A percentile compares a stretch with the other conserved stretches of the same genome.
phyloP scores from a whole-genome alignment of 1,139 yeast genomes.

The Yamadazyma atmosphaerica region DNA sequence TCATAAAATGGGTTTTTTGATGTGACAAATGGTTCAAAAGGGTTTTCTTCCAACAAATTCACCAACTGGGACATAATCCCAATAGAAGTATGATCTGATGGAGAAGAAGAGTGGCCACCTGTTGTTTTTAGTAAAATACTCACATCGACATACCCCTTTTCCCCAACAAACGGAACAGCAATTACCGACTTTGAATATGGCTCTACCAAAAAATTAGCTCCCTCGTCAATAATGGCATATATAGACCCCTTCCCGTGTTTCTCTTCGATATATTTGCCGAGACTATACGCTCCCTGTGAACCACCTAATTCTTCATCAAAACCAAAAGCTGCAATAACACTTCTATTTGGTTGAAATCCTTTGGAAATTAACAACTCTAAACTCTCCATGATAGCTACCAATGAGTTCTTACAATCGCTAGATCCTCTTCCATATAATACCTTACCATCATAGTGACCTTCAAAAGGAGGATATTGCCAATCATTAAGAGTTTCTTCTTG shows the following conservation, averaged over 20 bases:
- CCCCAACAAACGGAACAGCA: slow-evolving; percentile 53
- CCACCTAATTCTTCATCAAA: slow-evolving; percentile 47
- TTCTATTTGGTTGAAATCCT: slow-evolving; percentile 37
- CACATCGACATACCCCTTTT: slow-evolving; percentile 40
- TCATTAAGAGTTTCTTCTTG: slow-evolving; percentile 31
- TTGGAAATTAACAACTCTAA: slow-evolving; percentile 31
- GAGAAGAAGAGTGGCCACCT: slow-evolving; percentile 49
- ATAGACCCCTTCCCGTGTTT: slow-evolving; percentile 38
- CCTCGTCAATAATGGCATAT: slow-evolving; percentile 43
- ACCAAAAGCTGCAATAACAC: slow-evolving; percentile 44
- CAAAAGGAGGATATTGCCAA: slow-evolving; percentile 42
- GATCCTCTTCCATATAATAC: slow-evolving; percentile 42
- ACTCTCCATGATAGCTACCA: slow-evolving; percentile 37
- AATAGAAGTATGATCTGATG: slow-evolving; percentile 45
- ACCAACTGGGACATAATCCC: slow-evolving; percentile 42
- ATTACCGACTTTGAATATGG: not conserved
- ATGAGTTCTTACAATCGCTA: slow-evolving; percentile 40
- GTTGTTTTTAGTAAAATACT: slow-evolving; percentile 35
- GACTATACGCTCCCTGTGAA: slow-evolving; percentile 26
- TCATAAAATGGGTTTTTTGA: slow-evolving; percentile 39
- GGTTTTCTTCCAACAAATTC: slow-evolving; percentile 30
- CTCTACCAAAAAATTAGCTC: slow-evolving; percentile 28
- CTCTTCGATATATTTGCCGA: slow-evolving; percentile 26
- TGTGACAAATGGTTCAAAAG: slow-evolving; percentile 33
- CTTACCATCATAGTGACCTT: slow-evolving; percentile 38